A percentile compares a stretch with the other conserved stretches of the same genome.
Conservation (phyloP, 2,329 filamentous ascomycete genomes). For the Aspergillus vadensis region DNA sequence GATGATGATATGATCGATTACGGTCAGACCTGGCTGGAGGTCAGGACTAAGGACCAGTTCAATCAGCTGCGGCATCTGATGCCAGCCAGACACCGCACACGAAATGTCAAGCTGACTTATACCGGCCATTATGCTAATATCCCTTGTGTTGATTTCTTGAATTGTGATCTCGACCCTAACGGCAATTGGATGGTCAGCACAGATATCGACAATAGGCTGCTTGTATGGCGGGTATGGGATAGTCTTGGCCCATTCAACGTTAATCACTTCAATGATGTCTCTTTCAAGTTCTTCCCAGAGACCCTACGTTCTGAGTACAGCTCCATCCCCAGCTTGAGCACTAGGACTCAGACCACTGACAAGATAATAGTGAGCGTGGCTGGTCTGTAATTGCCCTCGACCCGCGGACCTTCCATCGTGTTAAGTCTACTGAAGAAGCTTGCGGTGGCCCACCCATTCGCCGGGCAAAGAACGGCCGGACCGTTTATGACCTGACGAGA, state of each 20-base stretch:
- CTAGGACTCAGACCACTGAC: constrained; percentile 13
- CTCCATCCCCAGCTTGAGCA: background rate
- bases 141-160: constrained; percentile 60
- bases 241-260: constrained; percentile 29
- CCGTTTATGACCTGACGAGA: constrained; percentile 35
- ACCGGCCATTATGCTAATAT: constrained; percentile 55
- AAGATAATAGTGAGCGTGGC: constrained; percentile 35
- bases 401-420: constrained; percentile 44
- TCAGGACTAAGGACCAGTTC: constrained; percentile 30
- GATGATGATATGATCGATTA: constrained; percentile 21
- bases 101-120: constrained; percentile 47
- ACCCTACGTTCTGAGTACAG: constrained; percentile 31
- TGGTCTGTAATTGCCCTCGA: constrained; percentile 52
- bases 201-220: constrained; percentile 55
- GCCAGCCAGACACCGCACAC: constrained; percentile 37
- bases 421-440: constrained; percentile 39
- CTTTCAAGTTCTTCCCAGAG: constrained; percentile 24
- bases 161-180: constrained; percentile 56
- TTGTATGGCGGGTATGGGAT: constrained; percentile 55
- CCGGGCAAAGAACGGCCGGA: constrained; percentile 19
- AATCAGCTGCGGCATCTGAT: constrained; percentile 30
- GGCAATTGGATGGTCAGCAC: constrained; percentile 61
- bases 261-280: constrained; percentile 35
- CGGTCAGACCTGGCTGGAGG: constrained; percentile 39
- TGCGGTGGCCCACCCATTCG: constrained; percentile 40